phyloP scores from a whole-genome alignment of 306 rosid species.

The Myrica gale region DNA sequence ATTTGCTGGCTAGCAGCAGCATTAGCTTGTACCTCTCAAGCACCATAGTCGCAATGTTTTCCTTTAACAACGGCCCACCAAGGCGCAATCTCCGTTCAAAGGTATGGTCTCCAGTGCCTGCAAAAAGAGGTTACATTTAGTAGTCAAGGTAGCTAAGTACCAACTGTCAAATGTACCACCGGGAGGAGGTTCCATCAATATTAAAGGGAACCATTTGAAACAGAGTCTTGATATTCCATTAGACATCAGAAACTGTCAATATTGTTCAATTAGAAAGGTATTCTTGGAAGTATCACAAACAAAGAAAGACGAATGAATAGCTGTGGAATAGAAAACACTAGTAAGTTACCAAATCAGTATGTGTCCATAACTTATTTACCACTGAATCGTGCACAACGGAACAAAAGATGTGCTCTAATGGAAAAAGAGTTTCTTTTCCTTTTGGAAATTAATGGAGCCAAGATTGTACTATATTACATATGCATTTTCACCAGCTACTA shows the following conservation, averaged over 20 bases:
- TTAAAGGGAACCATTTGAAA: background rate
- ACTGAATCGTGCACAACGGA: background rate
- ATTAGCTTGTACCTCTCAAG: slow-evolving; percentile 76
- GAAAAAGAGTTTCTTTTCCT: background rate
- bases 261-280: background rate
- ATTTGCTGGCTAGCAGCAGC: slow-evolving; percentile 12
- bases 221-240: background rate
- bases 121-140: slow-evolving; percentile 2
- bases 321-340: background rate
- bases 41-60: slow-evolving; percentile 96
- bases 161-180: slow-evolving; percentile 16
- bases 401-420: background rate
- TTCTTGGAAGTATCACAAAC: background rate
- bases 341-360: background rate
- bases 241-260: background rate
- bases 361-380: background rate
- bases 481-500: background rate
- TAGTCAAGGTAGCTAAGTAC: slow-evolving; percentile 19
- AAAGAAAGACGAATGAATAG: background rate
- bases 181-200: slow-evolving; percentile 11
- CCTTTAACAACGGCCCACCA: slow-evolving; percentile 84
- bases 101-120: slow-evolving; percentile 95
- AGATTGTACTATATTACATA: background rate
- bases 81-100: slow-evolving; percentile 89
- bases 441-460: background rate